A percentile compares a stretch with the other conserved stretches of the same genome.
phyloP scores from a whole-genome alignment of 495 filamentous ascomycete species.

The Oidiodendron maius region DNA sequence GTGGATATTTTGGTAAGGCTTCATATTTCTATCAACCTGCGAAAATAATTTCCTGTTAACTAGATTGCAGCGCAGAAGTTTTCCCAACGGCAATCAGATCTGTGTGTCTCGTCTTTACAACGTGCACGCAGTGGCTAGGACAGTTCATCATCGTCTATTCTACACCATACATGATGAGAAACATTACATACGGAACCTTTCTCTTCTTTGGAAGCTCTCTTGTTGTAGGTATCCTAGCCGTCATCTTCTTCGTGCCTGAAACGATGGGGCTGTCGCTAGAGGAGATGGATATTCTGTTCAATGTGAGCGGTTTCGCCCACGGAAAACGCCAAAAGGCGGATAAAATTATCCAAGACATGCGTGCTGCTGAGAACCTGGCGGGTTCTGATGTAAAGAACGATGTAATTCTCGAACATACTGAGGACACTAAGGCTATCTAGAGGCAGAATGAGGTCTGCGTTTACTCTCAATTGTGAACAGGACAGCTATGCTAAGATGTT shows the following conservation, averaged over 20 bases:
- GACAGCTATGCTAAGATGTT: no score
- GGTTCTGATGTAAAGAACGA: no score
- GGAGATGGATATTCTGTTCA: slow-evolving; percentile 17
- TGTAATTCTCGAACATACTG: no score
- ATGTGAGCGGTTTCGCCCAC: no score
- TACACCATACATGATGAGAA: slow-evolving; percentile 11
- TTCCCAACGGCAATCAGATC: slow-evolving; percentile 66
- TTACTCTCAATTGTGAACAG: no score
- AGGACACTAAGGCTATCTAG: no score
- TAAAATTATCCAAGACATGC: no score
- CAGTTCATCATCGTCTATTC: slow-evolving; percentile 10
- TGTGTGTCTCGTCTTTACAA: slow-evolving; percentile 62
- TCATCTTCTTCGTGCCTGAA: slow-evolving; percentile 16
- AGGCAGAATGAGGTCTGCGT: no score
- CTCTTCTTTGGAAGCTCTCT: slow-evolving; percentile 17
- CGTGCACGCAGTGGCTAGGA: slow-evolving; percentile 54
- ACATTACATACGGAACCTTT: slow-evolving; percentile 12
- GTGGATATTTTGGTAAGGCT: neutral
- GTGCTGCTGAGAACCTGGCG: no score
- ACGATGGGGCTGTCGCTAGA: slow-evolving; percentile 18
- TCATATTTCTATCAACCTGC: slow-evolving; percentile 6
- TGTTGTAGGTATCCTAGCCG: neutral
- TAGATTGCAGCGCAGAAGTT: slow-evolving; percentile 69
- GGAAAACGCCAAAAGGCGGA: no score
- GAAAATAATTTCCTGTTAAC: slow-evolving; percentile 34